Evolutionary conservation across 148 eudicot genomes (phyloP), one percentile per base, ranked within the genome.

Genomic region (Chenopodium suecicum): DNA sequence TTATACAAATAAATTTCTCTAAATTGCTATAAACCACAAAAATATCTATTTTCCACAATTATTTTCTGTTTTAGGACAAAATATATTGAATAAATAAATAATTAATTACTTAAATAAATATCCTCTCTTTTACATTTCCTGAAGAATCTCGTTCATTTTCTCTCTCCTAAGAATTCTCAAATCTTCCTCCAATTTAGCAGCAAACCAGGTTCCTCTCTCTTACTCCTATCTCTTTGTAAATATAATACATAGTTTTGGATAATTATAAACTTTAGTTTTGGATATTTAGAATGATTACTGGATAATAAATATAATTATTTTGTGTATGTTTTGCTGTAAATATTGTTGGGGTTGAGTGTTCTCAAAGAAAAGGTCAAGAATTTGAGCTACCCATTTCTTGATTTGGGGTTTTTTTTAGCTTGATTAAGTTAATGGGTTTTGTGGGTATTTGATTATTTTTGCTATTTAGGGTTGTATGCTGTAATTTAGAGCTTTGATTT

Each of bases 21-120:
- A 32, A 70, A 70, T 65, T 22, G 20, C 81, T 80, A 17, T 56
- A 83, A 81, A 80, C 88, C 88, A 86, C 88, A 86, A 77, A 83
- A 66, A 83, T 68, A 46, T 3, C 64, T 73, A 13, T 4, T 47
- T 80, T 84, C 70, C 44, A 81, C 41, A 50, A 12, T 50, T 50
- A 48, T 3, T 23, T 27, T 14, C 65, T 52, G n/a, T 78, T 79
- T 52, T 41, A 54, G 32, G 65, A 78, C 66, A 74, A 7, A 79
- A 65, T 27, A 27, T 27, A 27, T 27, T 56, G 14, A 10, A 13
- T 62, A 22, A 76, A 60, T 29, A 82, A 48, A 10, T 10, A 52
- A 12, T 34, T 34, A 12, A 52, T 11, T 12, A 10, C 12, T 11
- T 7, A 52, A 52, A 14, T 56, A 56, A 56, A 56, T 56, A 79